Conservation (phyloP, 2,329 filamentous ascomycete genomes). For the Beauveria australis region DNA sequence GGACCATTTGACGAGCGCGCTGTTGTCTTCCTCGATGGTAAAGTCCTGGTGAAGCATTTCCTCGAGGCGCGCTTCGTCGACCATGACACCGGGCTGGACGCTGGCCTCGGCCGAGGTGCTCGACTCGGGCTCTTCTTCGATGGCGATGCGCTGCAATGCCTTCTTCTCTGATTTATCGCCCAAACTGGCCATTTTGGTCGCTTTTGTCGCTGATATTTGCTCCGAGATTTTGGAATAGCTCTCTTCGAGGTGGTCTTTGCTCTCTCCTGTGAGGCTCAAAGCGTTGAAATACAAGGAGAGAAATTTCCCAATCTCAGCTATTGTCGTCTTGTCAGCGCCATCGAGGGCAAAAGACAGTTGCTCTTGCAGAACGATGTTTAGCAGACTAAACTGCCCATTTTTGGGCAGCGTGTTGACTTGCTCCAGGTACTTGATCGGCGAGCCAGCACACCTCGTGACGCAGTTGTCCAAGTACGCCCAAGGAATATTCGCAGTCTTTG, state of each 20-base stretch:
- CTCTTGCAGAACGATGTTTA: conserved; percentile 64
- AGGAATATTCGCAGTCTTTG: conserved; percentile 32
- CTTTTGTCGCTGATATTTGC: conserved; percentile 19
- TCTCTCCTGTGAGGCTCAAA: conserved; percentile 43
- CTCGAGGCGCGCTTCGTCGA: conserved; percentile 38
- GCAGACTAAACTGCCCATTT: conserved; percentile 40
- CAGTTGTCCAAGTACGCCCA: conserved; percentile 79
- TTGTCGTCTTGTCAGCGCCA: conserved; percentile 31
- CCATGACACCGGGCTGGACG: not conserved
- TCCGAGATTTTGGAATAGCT: conserved; percentile 25
- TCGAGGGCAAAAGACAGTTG: conserved; percentile 65
- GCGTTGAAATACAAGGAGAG: conserved; percentile 49
- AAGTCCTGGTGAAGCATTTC: conserved; percentile 44
- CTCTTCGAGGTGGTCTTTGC: conserved; percentile 18
- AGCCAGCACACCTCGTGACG: conserved; percentile 62
- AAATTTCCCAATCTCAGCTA: conserved; percentile 46
- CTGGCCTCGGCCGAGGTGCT: not conserved
- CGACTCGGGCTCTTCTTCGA: conserved; percentile 1
- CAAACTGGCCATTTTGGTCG: conserved; percentile 17
- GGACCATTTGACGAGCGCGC: conserved; percentile 55
- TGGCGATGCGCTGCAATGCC: conserved; percentile 12
- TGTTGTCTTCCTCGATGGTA: conserved; percentile 38
- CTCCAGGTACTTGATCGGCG: conserved; percentile 78
- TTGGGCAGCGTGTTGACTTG: conserved; percentile 42
- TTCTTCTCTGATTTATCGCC: conserved; percentile 15